Conservation (phyloP, 83 land plant genomes). For the Picea abies region DNA sequence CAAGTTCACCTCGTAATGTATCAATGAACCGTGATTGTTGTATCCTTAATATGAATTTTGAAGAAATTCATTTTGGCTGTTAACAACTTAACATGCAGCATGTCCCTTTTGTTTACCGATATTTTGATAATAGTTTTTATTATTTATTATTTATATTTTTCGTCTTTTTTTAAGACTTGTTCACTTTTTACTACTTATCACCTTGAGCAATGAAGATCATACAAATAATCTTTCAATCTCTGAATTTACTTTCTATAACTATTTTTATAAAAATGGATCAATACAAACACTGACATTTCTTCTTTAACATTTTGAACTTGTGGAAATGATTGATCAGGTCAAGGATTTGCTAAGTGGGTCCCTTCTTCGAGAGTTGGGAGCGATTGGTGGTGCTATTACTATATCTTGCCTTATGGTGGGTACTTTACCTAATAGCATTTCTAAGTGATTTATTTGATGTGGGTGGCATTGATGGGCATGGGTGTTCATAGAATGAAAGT, state of each 20-base stretch:
- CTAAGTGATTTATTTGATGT: background rate
- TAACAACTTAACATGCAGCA: no score
- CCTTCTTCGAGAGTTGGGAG: conserved; percentile 69
- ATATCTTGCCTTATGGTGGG: conserved; percentile 88
- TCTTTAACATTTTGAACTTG: conserved; percentile 5
- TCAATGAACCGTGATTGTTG: no score
- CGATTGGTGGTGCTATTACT: conserved; percentile 88
- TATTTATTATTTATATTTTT: no score
- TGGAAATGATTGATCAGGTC: conserved; percentile 31
- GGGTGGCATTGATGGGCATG: background rate
- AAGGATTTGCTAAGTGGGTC: conserved; percentile 37
- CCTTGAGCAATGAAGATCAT: background rate
- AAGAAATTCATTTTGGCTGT: no score
- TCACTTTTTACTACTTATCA: background rate
- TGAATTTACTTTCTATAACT: background rate
- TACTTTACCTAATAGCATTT: background rate
- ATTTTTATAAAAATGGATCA: background rate
- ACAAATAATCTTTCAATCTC: background rate
- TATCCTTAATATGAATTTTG: no score
- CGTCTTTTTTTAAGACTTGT: no score
- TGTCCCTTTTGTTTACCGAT: no score
- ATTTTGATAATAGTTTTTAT: no score
- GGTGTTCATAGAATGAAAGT: background rate
- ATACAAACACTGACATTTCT: background rate
- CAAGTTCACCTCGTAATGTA: no score